Base-by-base conservation (phyloP, 306 rosid species). In the Leucaena leucocephala region DNA sequence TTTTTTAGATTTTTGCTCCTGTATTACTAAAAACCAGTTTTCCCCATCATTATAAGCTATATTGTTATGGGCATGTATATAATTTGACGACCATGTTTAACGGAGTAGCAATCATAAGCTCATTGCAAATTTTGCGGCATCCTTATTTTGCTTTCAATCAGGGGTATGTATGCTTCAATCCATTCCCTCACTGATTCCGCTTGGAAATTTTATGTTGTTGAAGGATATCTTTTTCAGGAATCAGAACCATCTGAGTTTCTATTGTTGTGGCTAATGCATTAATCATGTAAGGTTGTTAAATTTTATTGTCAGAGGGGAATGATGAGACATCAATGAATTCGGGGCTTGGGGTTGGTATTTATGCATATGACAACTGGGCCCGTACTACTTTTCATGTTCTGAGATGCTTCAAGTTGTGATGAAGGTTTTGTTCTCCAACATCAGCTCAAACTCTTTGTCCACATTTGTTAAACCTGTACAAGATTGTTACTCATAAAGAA, bases 381-480 rank as follows among this genome's bases (percentile, higher is more conserved):
- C n/a, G n/a, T n/a, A n/a, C n/a, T 58, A n/a, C 50, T 61, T 13
- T 61, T 27, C 63, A 15, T 16, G 17, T 50, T 80, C 34, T 68
- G 57, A 62, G 70, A 44, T 61, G 15, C 50, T 49, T 71, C 43
- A 79, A 74, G 16, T 61, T 74, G 62, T 59, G 6, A 21, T 83
- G 66, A 2, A 67, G 58, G 52, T 38, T 46, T 68, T 75, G 50
- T 59, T 62, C 39, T 46, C 44, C 54, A 75, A 43, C 35, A 50
- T 35, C 35, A 52, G 21, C 58, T 52, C 9, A 52, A 17, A 52
- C 8, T 52, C 45, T 52, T 54, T 54, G 59, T n/a, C 45, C 38
- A 44, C 44, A 70, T 55, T 46, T 52, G 52, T 34, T 58, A 38
- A 50, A 68, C 13, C 78, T 78, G 76, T 36, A 19, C 15, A 40